phyloP scores from a whole-genome alignment of 2,329 filamentous ascomycete species.

The Fusarium xylarioides region DNA sequence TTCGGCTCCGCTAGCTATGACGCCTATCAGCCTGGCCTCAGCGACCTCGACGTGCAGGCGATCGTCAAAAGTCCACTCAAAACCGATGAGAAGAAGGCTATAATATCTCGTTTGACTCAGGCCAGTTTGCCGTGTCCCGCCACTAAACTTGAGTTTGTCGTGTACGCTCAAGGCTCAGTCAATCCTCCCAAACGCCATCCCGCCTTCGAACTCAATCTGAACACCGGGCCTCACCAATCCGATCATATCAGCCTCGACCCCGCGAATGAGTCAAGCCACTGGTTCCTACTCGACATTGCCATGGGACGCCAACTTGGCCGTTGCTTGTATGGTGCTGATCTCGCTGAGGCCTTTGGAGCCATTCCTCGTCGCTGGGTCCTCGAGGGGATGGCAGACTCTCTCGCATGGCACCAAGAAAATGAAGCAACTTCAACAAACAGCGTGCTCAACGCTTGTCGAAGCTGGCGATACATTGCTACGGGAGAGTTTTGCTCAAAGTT shows the following conservation, averaged over 20 bases:
- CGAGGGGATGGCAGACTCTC: neutral
- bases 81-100: neutral
- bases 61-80: neutral
- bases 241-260: conserved; percentile 12
- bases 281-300: conserved; percentile 16
- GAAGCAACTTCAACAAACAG: neutral
- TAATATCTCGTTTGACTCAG: neutral
- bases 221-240: conserved; percentile 1
- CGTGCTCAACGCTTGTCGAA: conserved; percentile 11
- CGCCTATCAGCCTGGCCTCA: neutral
- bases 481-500: neutral
- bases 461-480: neutral
- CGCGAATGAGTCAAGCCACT: conserved; percentile 1
- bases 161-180: neutral
- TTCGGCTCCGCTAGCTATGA: conserved; percentile 21
- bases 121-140: neutral
- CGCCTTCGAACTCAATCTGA: conserved; percentile 14
- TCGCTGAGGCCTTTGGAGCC: neutral
- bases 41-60: conserved; percentile 18
- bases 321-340: neutral
- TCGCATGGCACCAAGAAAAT: conserved; percentile 12
- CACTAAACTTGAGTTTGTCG: conserved; percentile 16
- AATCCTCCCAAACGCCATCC: neutral
- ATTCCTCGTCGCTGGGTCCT: neutral
- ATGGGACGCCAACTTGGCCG: conserved; percentile 7